These are phyloP conservation scores for Colletotrichum cereale DNA, from an alignment of 2,329 filamentous ascomycete species.

Conservation along the genomic window DNA sequence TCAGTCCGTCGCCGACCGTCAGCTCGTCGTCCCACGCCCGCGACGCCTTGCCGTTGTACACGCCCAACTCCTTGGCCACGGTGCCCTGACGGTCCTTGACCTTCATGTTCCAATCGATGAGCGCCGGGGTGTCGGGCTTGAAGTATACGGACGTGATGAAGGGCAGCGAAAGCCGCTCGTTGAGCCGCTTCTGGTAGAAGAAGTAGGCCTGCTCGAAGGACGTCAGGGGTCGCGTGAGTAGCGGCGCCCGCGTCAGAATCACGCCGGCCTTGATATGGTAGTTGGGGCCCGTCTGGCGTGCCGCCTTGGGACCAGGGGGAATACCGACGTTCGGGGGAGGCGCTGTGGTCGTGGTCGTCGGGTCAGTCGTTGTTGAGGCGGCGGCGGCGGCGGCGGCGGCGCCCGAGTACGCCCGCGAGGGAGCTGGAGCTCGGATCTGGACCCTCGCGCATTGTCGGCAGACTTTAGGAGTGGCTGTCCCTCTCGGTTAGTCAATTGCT, in stretches of 20 bases:
- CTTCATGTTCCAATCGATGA: conserved; percentile 92
- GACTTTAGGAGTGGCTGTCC: conserved; percentile 48
- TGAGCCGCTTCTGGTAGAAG: conserved; percentile 97
- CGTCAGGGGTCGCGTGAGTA: conserved; percentile 85
- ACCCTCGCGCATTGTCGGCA: conserved; percentile 55
- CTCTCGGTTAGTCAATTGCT: conserved; percentile 31
- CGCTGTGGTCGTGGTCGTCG: conserved; percentile 35
- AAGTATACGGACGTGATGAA: conserved; percentile 96
- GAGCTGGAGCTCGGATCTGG: conserved; percentile 45
- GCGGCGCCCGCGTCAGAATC: conserved; percentile 87
- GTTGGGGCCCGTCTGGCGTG: conserved; percentile 33
- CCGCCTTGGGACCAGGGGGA: conserved; percentile 43
- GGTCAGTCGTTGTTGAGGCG: conserved; percentile 32
- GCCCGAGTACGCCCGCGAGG: conserved; percentile 52
- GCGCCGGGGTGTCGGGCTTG: conserved; percentile 86
- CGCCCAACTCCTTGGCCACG: conserved; percentile 85
- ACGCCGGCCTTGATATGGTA: conserved; percentile 74
- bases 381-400: conserved; percentile 43
- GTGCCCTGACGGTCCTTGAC: conserved; percentile 78
- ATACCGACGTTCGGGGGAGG: conserved; percentile 47
- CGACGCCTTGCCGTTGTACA: conserved; percentile 78
- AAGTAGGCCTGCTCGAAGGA: conserved; percentile 93
- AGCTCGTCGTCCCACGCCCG: conserved; percentile 94
- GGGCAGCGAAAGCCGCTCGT: conserved; percentile 88
- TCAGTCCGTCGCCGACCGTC: conserved; percentile 77